Conservation (phyloP, 2,329 filamentous ascomycete genomes). For the Scleromitrula shiraiana region DNA sequence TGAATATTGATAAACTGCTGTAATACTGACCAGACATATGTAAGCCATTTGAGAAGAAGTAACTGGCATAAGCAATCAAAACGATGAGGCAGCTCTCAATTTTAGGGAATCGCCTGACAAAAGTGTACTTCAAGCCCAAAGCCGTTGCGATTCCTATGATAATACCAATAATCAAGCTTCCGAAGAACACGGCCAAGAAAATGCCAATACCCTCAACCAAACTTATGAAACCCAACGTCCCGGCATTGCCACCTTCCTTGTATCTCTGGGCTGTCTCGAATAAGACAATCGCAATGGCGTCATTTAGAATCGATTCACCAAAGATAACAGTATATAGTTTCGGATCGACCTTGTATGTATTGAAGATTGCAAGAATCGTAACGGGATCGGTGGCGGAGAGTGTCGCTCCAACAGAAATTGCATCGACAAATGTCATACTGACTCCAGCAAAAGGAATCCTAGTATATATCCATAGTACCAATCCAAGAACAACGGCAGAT, state of each 20-base stretch:
- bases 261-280: conserved; percentile 97
- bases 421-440: conserved; percentile 85
- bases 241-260: conserved; percentile 61
- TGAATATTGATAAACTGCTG: background rate
- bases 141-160: conserved; percentile 81
- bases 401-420: conserved; percentile 92
- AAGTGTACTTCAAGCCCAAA: conserved; percentile 86
- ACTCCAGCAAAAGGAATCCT: conserved; percentile 78
- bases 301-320: conserved; percentile 95
- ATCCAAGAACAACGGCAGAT: conserved; percentile 86
- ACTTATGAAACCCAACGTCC: conserved; percentile 67
- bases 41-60: conserved; percentile 95
- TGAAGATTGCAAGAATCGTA: conserved; percentile 97
- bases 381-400: conserved; percentile 95
- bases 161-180: conserved; percentile 82
- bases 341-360: conserved; percentile 97
- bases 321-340: conserved; percentile 99
- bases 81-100: conserved; percentile 94
- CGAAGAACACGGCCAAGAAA: conserved; percentile 94
- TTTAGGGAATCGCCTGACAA: conserved; percentile 85
- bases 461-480: conserved; percentile 85
- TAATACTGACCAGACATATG: conserved; percentile 80
- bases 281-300: conserved; percentile 95
- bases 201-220: conserved; percentile 88
- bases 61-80: conserved; percentile 89